These are phyloP conservation scores for Trichoderma sp. DNA, from an alignment of 2,329 filamentous ascomycete genomes.

Conservation along the genomic window DNA sequence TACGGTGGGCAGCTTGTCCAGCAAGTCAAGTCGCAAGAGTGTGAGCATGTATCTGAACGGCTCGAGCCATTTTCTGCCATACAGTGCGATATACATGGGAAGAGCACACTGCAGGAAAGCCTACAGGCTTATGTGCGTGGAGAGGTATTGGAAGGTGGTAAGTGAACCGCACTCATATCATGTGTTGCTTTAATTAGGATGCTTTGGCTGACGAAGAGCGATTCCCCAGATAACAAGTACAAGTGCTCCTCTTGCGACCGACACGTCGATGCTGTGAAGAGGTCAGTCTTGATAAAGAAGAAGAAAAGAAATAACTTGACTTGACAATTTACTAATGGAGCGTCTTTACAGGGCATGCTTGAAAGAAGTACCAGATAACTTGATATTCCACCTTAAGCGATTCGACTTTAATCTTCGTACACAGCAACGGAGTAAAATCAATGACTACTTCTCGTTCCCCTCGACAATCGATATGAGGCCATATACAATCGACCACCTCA, in stretches of 20 bases:
- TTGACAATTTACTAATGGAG: conserved; percentile 22
- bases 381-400: conserved; percentile 93
- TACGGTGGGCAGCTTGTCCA: conserved; percentile 92
- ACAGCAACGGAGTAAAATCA: conserved; percentile 86
- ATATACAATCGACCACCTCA: conserved; percentile 85
- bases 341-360: conserved; percentile 69
- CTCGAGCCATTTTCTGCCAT: conserved; percentile 92
- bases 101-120: conserved; percentile 79
- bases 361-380: conserved; percentile 87
- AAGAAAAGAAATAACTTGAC: background rate
- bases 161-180: conserved; percentile 27
- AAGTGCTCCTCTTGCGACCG: conserved; percentile 88
- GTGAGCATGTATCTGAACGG: conserved; percentile 87
- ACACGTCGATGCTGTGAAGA: conserved; percentile 91
- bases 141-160: conserved; percentile 90
- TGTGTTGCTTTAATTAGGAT: background rate
- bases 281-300: conserved; percentile 45
- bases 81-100: conserved; percentile 95
- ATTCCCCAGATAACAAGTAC: conserved; percentile 86
- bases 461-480: conserved; percentile 79
- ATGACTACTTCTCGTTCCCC: conserved; percentile 91
- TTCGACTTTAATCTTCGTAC: conserved; percentile 80
- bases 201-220: background rate
- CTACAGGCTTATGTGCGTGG: conserved; percentile 94
- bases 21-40: conserved; percentile 94